A percentile compares a stretch with the other conserved stretches of the same genome.
These are phyloP conservation scores for Arachis stenosperma DNA, from an alignment of 306 rosid genomes.

Conservation along the genomic window DNA sequence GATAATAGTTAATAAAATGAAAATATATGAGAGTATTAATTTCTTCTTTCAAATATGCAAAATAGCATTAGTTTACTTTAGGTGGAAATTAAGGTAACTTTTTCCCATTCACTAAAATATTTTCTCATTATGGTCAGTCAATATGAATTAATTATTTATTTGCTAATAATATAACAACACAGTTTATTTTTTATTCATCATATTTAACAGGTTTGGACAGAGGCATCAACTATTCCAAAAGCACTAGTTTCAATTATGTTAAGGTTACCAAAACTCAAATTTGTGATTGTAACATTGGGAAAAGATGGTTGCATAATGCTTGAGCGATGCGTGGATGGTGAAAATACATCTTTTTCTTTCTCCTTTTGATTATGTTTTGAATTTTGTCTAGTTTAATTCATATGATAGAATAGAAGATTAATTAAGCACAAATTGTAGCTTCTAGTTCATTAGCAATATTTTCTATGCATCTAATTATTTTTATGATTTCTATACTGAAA, in stretches of 20 bases:
- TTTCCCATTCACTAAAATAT: slow-evolving; percentile 6
- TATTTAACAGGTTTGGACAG: slow-evolving; percentile 80
- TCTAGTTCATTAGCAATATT: slow-evolving; percentile 14
- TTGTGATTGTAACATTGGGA: slow-evolving; percentile 86
- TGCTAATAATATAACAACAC: background rate
- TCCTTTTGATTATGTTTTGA: no score
- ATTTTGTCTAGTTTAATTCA: slow-evolving; percentile 6
- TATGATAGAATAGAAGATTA: background rate
- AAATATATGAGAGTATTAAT: background rate
- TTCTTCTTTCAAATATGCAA: background rate
- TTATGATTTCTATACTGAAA: background rate
- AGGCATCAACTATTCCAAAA: slow-evolving; percentile 66
- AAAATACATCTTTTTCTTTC: background rate
- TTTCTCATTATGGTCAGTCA: slow-evolving; percentile 18
- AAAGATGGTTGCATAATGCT: slow-evolving; percentile 92
- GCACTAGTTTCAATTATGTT: slow-evolving; percentile 78
- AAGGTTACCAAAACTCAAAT: slow-evolving; percentile 75
- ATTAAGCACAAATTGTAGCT: slow-evolving; percentile 15
- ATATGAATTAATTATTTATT: slow-evolving; percentile 1
- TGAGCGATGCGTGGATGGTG: slow-evolving; percentile 68
- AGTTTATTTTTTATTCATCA: slow-evolving; percentile 21
- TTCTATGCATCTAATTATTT: slow-evolving; percentile 2
- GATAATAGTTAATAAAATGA: no score
- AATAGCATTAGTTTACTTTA: no score
- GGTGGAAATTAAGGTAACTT: background rate